Evolutionary conservation across 352 stramenopile genomes (phyloP).

Genomic region (Pythium sp.): DNA sequence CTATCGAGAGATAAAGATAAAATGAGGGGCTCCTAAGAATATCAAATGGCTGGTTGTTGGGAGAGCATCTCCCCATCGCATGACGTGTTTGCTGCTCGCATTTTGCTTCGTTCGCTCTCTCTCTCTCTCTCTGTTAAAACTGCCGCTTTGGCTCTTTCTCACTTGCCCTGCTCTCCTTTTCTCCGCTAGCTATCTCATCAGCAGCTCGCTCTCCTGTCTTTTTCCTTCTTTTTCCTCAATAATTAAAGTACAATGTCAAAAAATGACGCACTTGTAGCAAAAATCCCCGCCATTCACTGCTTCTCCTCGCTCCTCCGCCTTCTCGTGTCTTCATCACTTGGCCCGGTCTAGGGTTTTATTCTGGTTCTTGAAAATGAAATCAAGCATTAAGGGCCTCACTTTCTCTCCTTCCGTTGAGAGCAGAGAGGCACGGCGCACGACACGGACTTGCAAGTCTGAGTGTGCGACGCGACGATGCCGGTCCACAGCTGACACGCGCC

Average conservation of each 20-base stretch:
- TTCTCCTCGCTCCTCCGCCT: not conserved
- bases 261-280: constrained; percentile 2
- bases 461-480: constrained; percentile 37
- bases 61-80: too few species aligned
- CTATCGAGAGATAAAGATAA: too few species aligned
- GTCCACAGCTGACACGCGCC: constrained; percentile 63
- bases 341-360: too few species aligned
- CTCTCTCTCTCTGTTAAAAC: not conserved
- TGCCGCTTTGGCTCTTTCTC: not conserved
- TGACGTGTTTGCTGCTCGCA: too few species aligned
- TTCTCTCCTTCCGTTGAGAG: constrained; percentile 14
- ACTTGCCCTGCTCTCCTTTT: not conserved
- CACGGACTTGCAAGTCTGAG: constrained; percentile 18
- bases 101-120: too few species aligned
- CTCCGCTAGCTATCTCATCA: not conserved
- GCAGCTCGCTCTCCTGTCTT: not conserved
- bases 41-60: too few species aligned
- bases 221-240: constrained; percentile 6
- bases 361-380: too few species aligned
- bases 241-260: constrained; percentile 18
- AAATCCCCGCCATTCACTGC: not conserved
- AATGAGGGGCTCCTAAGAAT: too few species aligned
- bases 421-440: constrained; percentile 47
- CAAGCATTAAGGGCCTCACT: not conserved
- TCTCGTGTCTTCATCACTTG: not conserved